Evolutionary conservation across 352 stramenopile genomes (phyloP).

Genomic region (Phytophthora multivora): DNA sequence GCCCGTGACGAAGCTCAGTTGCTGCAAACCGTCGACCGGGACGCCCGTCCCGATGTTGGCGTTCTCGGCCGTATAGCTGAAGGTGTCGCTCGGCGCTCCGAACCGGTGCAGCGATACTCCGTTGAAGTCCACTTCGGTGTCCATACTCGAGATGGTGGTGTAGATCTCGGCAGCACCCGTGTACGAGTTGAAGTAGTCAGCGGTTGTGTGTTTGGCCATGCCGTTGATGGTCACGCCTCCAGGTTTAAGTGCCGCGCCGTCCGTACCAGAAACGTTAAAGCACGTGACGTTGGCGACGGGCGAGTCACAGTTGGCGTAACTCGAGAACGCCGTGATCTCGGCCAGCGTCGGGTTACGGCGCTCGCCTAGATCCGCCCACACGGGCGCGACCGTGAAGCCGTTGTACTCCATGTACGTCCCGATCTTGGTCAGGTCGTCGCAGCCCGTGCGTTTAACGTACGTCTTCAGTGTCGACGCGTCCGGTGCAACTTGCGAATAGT

Average conservation of each 20-base stretch:
- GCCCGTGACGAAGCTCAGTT: constrained; percentile 63
- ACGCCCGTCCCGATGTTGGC: constrained; percentile 45
- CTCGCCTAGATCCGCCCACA: constrained; percentile 58
- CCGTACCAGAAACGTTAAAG: constrained; percentile 50
- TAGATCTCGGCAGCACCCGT: constrained; percentile 45
- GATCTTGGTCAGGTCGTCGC: constrained; percentile 60
- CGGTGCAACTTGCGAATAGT: constrained; percentile 52
- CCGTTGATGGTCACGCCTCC: constrained; percentile 51
- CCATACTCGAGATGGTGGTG: constrained; percentile 48
- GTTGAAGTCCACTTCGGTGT: constrained; percentile 46
- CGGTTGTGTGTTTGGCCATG: constrained; percentile 42
- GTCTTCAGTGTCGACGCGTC: constrained; percentile 34
- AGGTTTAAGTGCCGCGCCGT: constrained; percentile 48
- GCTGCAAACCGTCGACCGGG: constrained; percentile 70
- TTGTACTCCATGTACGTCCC: constrained; percentile 73
- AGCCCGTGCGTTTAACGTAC: constrained; percentile 74
- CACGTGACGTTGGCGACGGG: constrained; percentile 61
- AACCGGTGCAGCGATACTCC: constrained; percentile 62
- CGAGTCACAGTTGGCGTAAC: constrained; percentile 60
- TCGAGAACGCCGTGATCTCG: constrained; percentile 55
- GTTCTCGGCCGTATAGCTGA: constrained; percentile 39
- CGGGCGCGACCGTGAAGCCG: constrained; percentile 43
- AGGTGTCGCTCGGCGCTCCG: constrained; percentile 40
- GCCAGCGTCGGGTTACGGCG: constrained; percentile 64
- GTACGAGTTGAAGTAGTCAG: constrained; percentile 44